Evolutionary conservation across 192 early-diverging fungal genomes (phyloP).

Genomic region (Anaeromyces robustus): DNA sequence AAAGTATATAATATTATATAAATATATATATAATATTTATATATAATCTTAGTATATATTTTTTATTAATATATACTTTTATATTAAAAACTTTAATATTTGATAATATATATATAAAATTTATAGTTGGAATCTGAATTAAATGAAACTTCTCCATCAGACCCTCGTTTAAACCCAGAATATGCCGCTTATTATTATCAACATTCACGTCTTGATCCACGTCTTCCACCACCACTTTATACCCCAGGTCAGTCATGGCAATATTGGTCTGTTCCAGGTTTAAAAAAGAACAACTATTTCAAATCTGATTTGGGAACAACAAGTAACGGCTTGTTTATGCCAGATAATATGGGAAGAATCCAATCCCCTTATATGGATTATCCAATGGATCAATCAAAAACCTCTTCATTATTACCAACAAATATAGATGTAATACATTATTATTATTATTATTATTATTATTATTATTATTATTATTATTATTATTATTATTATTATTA

Average conservation of each 20-base stretch:
- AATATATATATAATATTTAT: too few relatives aligned
- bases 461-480: not conserved
- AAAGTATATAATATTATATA: slow-evolving; percentile 11
- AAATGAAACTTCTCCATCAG: slow-evolving; percentile 8
- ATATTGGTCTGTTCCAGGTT: not conserved
- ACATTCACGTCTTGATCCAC: slow-evolving; percentile 41
- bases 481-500: too few relatives aligned
- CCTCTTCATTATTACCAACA: not conserved
- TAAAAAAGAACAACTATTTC: not conserved
- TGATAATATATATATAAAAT: too few relatives aligned
- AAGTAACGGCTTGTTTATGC: not conserved
- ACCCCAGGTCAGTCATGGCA: slow-evolving; percentile 53
- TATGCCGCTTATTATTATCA: slow-evolving; percentile 44
- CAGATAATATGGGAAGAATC: not conserved
- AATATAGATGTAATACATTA: not conserved
- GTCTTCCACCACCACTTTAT: slow-evolving; percentile 39
- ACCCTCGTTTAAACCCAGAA: slow-evolving; percentile 43
- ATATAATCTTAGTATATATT: too few relatives aligned
- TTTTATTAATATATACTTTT: too few relatives aligned
- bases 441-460: not conserved
- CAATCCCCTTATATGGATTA: not conserved
- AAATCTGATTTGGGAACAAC: not conserved
- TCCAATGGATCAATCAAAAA: not conserved
- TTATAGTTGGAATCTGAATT: slow-evolving; percentile 16
- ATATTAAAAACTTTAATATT: too few relatives aligned